phyloP scores from a whole-genome alignment of 2,329 filamentous ascomycete species.

The Penicillium sp. region DNA sequence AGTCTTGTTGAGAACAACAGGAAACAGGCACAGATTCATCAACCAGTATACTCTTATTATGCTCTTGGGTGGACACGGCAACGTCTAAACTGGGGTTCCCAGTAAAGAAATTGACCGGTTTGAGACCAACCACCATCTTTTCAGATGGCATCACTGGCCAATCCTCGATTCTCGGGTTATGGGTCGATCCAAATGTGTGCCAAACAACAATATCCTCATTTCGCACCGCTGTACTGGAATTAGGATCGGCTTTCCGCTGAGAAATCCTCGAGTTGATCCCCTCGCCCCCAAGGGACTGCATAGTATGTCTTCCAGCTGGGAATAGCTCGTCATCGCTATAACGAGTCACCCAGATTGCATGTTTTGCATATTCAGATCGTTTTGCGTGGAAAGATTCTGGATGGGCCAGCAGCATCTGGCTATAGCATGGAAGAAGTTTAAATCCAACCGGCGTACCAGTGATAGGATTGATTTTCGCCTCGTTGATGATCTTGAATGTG shows the following conservation, averaged over 20 bases:
- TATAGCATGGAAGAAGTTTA: constrained; percentile 53
- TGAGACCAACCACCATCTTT: constrained; percentile 24
- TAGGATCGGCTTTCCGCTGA: constrained; percentile 23
- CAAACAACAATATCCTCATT: constrained; percentile 39
- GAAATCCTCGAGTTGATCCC: constrained; percentile 23
- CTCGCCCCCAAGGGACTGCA: constrained; percentile 40
- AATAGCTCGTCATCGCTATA: constrained; percentile 53
- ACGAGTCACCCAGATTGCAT: constrained; percentile 54
- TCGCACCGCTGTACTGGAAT: constrained; percentile 19
- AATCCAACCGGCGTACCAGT: constrained; percentile 55
- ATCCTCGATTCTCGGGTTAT: constrained; percentile 43
- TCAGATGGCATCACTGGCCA: constrained; percentile 41
- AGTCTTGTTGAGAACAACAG: not conserved
- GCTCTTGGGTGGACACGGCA: constrained; percentile 19
- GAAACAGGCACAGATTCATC: not conserved
- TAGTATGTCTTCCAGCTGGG: constrained; percentile 52
- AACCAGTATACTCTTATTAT: constrained; percentile 9
- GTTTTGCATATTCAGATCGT: constrained; percentile 52
- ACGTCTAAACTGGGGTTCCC: constrained; percentile 24
- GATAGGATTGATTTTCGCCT: constrained; percentile 49
- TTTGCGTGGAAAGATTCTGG: constrained; percentile 48
- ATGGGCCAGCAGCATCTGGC: constrained; percentile 57
- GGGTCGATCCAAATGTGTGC: constrained; percentile 43
- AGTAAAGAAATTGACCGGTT: constrained; percentile 25
- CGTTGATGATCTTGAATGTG: constrained; percentile 59